These are phyloP conservation scores for California macrophylla DNA, from an alignment of 441 rosid genomes.

Conservation along the genomic window DNA sequence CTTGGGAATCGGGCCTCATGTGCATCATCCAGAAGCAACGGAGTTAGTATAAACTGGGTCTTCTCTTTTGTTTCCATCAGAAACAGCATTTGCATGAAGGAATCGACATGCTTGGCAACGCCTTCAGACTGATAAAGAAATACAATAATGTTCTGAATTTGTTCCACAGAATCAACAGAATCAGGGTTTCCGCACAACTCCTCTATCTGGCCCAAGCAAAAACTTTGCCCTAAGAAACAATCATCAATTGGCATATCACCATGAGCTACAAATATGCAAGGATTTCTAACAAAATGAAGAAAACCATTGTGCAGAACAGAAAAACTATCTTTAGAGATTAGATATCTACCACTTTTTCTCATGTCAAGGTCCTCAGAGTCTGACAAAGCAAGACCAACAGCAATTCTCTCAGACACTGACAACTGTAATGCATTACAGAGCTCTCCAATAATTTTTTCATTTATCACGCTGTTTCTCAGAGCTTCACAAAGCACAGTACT, in stretches of 20 bases:
- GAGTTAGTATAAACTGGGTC: constrained; percentile 47
- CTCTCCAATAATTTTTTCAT: constrained; percentile 41
- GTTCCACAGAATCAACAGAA: constrained; percentile 39
- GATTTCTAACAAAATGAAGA: not conserved
- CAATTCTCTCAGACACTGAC: constrained; percentile 60
- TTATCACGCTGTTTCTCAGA: constrained; percentile 36
- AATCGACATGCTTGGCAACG: constrained; percentile 59
- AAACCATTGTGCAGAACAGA: not conserved
- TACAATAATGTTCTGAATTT: constrained; percentile 60
- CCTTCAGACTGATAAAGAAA: constrained; percentile 72
- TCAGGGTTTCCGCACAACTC: constrained; percentile 43
- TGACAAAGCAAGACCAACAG: constrained; percentile 60
- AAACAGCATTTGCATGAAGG: constrained; percentile 59
- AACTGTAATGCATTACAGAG: constrained; percentile 40
- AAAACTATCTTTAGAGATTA: constrained; percentile 5
- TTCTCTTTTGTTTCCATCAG: constrained; percentile 49
- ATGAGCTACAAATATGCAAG: not conserved
- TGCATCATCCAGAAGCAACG: constrained; percentile 54
- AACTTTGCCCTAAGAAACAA: constrained; percentile 51
- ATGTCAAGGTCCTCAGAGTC: constrained; percentile 48
- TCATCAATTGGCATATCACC: constrained; percentile 1
- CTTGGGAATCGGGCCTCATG: constrained; percentile 41
- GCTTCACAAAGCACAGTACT: constrained; percentile 57
- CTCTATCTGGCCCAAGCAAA: constrained; percentile 59
- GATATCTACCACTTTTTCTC: constrained; percentile 42